Evolutionary conservation across 2,329 filamentous ascomycete species (phyloP), one percentile per base, ranked within the genome.

Genomic region (Hypoxylon sp.): DNA sequence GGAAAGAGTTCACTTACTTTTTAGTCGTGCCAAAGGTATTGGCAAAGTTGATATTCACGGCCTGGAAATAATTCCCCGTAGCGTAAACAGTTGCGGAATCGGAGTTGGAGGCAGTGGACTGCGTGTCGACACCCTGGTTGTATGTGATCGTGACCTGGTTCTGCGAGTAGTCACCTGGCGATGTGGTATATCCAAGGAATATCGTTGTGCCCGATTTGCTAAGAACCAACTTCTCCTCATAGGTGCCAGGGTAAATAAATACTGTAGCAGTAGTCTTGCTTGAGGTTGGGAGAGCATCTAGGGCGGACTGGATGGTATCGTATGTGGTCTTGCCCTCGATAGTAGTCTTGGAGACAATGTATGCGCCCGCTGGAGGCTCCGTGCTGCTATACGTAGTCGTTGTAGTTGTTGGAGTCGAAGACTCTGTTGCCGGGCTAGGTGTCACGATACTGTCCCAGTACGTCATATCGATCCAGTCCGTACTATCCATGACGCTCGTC

Each of bases 391-490:
- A 46, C 10, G 6, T 13, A 15, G 20, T 11, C 20, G 41, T 4
- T 22, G 41, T 3, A 26, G 6, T 46, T 24, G 41, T 46, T 24
- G 41, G 17, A 22, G 17, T 17, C 41, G 30, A 32, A 10, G 20
- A 24, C 41, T 19, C 4, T 8, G 17, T 20, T 10, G 41, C 41
- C 10, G 41, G 20, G 8, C 2, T 20, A 3, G 56, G 56, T 15
- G 48, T 47, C 5, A 13, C 32, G 15, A 58, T 58, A 13, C 48
- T 58, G 39, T 41, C 20, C 48, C 19, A 52, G 10, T 58, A 39
- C 15, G 48, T 52, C 28, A 19, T 34, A 22, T 58, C 56, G 17
- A 58, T 58, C 56, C 56, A 58, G 6, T 28, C 24, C 19, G 48
- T 52, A 5, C 28, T 52, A 22, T 58, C 56, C 56, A 58, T 58